These are phyloP conservation scores for Phialophora verrucosa DNA, from an alignment of 2,329 filamentous ascomycete genomes.

Conservation along the genomic window DNA sequence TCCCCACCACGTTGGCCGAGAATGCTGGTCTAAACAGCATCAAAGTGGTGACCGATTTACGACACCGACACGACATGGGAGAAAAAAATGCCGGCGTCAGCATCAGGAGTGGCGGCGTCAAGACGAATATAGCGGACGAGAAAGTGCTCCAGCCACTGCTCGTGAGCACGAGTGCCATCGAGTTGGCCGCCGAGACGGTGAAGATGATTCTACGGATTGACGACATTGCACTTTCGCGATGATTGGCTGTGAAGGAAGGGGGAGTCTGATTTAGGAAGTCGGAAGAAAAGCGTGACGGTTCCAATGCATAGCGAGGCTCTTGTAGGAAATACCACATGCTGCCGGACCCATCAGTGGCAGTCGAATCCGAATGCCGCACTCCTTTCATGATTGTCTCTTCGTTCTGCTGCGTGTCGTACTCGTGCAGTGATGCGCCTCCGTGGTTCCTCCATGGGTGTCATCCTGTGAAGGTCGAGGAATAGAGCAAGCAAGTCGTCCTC, in stretches of 20 bases:
- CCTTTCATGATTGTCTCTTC: not conserved
- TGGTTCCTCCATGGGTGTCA: not conserved
- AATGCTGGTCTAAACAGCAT: slow-evolving; percentile 98
- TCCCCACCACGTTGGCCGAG: slow-evolving; percentile 94
- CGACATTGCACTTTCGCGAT: slow-evolving; percentile 64
- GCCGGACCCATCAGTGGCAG: not conserved
- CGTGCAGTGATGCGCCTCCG: not conserved
- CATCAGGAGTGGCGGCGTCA: slow-evolving; percentile 96
- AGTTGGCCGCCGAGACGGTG: slow-evolving; percentile 95
- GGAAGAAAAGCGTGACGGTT: slow-evolving; percentile 15
- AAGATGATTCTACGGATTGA: slow-evolving; percentile 86
- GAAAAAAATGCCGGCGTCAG: slow-evolving; percentile 96
- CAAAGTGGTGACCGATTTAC: slow-evolving; percentile 95
- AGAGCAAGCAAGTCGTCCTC: not conserved
- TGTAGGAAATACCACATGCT: not conserved
- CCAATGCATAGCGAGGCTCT: slow-evolving; percentile 30
- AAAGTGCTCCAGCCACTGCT: slow-evolving; percentile 95
- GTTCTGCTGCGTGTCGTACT: not conserved
- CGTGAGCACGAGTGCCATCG: slow-evolving; percentile 96
- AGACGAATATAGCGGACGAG: slow-evolving; percentile 94
- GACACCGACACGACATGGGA: slow-evolving; percentile 91
- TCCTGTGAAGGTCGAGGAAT: not conserved
- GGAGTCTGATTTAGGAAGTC: not conserved
- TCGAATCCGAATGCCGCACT: not conserved
- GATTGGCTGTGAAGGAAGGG: not conserved